Evolutionary conservation across 148 eudicot species (phyloP), one percentile per base, ranked within the genome.

Genomic region (Vaccinium corymbosum): DNA sequence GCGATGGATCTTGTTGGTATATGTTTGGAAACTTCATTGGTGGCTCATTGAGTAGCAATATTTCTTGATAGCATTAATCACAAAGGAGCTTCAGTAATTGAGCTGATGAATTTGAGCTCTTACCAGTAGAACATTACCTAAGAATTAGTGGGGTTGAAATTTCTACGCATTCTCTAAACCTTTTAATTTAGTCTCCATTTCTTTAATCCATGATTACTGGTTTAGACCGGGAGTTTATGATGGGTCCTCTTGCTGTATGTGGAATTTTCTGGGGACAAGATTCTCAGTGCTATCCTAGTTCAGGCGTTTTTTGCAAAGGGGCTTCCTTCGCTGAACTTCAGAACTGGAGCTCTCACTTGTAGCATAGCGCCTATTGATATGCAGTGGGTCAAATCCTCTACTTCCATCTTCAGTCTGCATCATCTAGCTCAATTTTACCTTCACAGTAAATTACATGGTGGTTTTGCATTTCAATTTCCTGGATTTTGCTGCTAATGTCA

Each of bases 341-440:
- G 83, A 89, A 86, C 86, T 89, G 90, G 90, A 86, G 89, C 89
- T 89, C 88, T 80, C 79, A 81, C 84, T 85, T 87, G 83, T 84
- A 86, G 89, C 85, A 86, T 84, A 85, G 86, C 79, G 89, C 89
- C 85, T 79, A 64, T 76, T 84, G 75, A 84, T 84, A 78, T 85
- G 83, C 85, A 83, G 86, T 90, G 84, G 88, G 88, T 90, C 86
- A 85, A 89, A 79, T 86, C 89, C 82, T 85, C 82, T 81, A 85
- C 87, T 89, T 80, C 86, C 87, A 72, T 88, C 87, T 89, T 62
- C 86, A 79, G 84, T 86, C 85, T 74, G 51, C 83, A 56, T 84
- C 53, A 70, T 83, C 73, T 82, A 81, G 59, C 84, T 78, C 86
- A 84, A 77, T 80, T 81, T 86, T 59, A 48, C 82, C 76, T 87